phyloP scores from a whole-genome alignment of 352 stramenopile genomes.

The Phytophthora vignae region DNA sequence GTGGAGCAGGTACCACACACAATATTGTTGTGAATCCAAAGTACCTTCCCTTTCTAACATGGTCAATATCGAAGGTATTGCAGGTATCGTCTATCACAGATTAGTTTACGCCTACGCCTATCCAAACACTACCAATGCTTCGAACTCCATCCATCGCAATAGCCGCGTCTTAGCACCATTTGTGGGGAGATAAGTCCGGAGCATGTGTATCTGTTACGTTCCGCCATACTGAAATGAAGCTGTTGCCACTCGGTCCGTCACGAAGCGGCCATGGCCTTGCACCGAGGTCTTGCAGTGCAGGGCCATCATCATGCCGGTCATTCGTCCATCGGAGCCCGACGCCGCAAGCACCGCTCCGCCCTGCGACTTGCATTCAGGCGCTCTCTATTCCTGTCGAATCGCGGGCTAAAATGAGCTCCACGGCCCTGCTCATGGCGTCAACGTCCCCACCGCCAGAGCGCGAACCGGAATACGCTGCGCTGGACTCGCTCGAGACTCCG shows the following conservation, averaged over 20 bases:
- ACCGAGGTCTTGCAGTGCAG: not conserved
- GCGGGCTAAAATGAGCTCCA: conserved; percentile 38
- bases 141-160: not conserved
- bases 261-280: conserved; percentile 1
- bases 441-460: conserved; percentile 29
- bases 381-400: conserved; percentile 20
- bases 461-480: conserved; percentile 25
- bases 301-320: conserved; percentile 29
- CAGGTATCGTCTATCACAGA: too few species aligned
- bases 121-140: too few species aligned
- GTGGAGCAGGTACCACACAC: too few species aligned
- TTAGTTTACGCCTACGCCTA: too few species aligned
- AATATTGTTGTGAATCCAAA: too few species aligned
- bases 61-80: too few species aligned
- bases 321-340: conserved; percentile 22
- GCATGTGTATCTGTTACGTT: conserved; percentile 11
- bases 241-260: not conserved
- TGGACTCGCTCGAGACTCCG: conserved; percentile 20
- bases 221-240: not conserved
- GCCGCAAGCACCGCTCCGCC: not conserved
- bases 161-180: not conserved
- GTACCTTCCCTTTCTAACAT: too few species aligned
- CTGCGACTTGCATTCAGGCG: not conserved
- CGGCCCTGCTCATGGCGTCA: conserved; percentile 28
- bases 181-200: conserved; percentile 12